Base-by-base conservation (phyloP, 345 rosid genomes). In the Gossypium sturtianum region DNA sequence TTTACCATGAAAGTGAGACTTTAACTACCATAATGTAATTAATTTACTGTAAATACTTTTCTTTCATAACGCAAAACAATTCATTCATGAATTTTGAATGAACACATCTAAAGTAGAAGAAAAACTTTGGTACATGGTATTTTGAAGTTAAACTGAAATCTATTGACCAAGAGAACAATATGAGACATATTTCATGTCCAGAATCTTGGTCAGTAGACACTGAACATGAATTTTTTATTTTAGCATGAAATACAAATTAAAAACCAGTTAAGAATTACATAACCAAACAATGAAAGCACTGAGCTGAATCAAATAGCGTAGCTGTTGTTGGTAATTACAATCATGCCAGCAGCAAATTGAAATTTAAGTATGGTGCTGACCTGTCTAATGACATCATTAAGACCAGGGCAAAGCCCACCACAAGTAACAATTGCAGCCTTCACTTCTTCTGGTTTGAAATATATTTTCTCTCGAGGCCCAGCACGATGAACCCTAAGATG, bases 371-470 rank as follows among this genome's bases (percentile, higher is more conserved):
- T 49, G 64, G 70, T 45, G 70, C 90, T 75, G n/a, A 60, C 64
- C 64, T 60, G 64, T 60, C 41, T 60, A 60, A 60, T 93, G 80
- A 91, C 94, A 85, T 95, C 96, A 84, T 93, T 93, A 60, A 94
- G 97, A 77, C 97, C 96, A 75, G 97, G 98, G 83, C 97, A 95
- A 61, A 95, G 91, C 49, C 98, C 97, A 79, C 97, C 97, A 86
- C 97, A 96, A 63, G 98, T 96, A 70, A 96, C 82, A 78, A 93
- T 96, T 0, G 97, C 97, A 38, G 97, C 93, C 71, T 92, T 90
- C 45, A 92, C 97, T 84, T 94, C 86, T 82, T 90, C 95, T 34
- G 97, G 98, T 81, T 84, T 84, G 75, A 88, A 92, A 78, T 87
- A 92, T 49, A 94, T 94, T 81, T 92, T 89, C 80, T 88, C 93